Evolutionary conservation across 1,139 yeast genomes (phyloP).

Genomic region (Magnusiomyces paraingens): DNA sequence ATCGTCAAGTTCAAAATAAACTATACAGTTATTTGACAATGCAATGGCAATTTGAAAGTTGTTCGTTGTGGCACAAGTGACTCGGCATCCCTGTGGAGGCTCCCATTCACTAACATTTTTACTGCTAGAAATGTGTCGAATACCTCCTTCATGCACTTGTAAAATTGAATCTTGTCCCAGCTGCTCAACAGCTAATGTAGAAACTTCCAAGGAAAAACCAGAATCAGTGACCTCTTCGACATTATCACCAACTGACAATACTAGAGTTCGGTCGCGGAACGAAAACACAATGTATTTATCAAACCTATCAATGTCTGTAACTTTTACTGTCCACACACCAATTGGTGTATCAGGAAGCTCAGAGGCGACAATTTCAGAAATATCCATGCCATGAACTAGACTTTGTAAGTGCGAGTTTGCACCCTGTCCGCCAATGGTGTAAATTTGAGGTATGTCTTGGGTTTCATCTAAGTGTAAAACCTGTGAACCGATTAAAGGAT

Average conservation of each 20-base stretch:
- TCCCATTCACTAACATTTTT: slow-evolving; percentile 57
- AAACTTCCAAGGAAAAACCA: slow-evolving; percentile 47
- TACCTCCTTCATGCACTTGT: slow-evolving; percentile 70
- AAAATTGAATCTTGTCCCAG: slow-evolving; percentile 58
- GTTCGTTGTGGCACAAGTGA: slow-evolving; percentile 56
- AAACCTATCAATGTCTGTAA: slow-evolving; percentile 38
- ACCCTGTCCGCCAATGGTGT: slow-evolving; percentile 37
- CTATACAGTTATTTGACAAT: slow-evolving; percentile 64
- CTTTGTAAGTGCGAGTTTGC: slow-evolving; percentile 44
- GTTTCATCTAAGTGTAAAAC: slow-evolving; percentile 32
- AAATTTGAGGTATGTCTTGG: slow-evolving; percentile 35
- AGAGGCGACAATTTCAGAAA: slow-evolving; percentile 60
- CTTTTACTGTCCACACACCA: slow-evolving; percentile 54
- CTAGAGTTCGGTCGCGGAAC: slow-evolving; percentile 62
- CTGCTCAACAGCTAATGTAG: slow-evolving; percentile 65
- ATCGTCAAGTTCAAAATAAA: slow-evolving; percentile 75
- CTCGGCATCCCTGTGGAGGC: slow-evolving; percentile 72
- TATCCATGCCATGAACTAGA: slow-evolving; percentile 53
- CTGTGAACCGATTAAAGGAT: slow-evolving; percentile 53
- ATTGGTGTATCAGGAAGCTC: slow-evolving; percentile 64
- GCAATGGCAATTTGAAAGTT: slow-evolving; percentile 63
- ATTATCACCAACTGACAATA: slow-evolving; percentile 69
- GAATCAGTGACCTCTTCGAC: slow-evolving; percentile 73
- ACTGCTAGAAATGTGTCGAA: slow-evolving; percentile 51
- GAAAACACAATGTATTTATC: slow-evolving; percentile 66